Evolutionary conservation across 2,329 filamentous ascomycete species (phyloP), one percentile per base, ranked within the genome.

Genomic region (Alternaria brassicae): DNA sequence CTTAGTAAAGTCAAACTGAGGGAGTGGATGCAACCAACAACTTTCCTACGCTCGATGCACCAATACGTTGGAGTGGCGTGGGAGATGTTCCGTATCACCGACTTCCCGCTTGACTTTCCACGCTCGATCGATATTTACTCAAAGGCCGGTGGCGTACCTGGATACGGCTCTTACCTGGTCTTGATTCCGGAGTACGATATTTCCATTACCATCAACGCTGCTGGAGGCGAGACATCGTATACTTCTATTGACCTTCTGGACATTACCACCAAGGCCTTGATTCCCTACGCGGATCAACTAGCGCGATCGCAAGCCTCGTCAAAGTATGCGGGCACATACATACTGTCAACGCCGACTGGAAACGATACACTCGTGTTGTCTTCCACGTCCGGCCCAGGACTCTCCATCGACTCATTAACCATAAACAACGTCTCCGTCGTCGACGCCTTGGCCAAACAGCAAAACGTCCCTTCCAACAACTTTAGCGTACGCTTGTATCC

Each of bases 21-120:
- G 1, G 53, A 49, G 4, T 74, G 70, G 72, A 50, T 74, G 23
- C 63, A 74, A 15, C 72, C 72, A 0, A 62, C 55, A 4, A 58
- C 64, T 4, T 52, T 69, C 2, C 23, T 68, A 15, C 62, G 63
- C 10, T 71, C 68, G 1, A 36, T 67, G 1, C 56, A 69, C 3
- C 72, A 73, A 50, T 56, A 63, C 7, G 66, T 72, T 15, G 71
- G 71, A 4, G 65, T 67, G 9, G 68, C 71, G 4, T 74, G 71
- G 72, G 72, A 73, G 27, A 72, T 73, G 6, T 44, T 71, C n/a
- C 59, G 70, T 12, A 64, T 69, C 1, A 54, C 60, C 5, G 61
- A 68, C 37, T 32, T 72, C 2, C 49, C 61, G 7, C 40, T 70
- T 1, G 50, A 50, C 9, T 65, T 61, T 10, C 52, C 54, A 7